Conservation (phyloP, 2,329 filamentous ascomycete genomes). For the Microthyrium microscopicum region DNA sequence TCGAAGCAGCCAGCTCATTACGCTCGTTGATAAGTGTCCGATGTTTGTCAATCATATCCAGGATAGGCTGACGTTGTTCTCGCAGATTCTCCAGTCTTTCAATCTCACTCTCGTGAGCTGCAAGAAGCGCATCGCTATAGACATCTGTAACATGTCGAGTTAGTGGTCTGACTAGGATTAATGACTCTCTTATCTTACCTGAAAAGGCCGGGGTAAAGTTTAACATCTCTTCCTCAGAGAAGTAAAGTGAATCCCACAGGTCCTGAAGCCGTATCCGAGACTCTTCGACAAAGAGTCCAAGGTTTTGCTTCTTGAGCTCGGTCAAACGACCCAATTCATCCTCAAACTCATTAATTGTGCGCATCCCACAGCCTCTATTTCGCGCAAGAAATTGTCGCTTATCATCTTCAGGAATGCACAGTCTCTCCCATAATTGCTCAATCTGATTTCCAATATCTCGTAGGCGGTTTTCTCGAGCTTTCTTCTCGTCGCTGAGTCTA, state of each 20-base stretch:
- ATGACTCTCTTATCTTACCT: conserved; percentile 12
- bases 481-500: conserved; percentile 77
- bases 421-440: conserved; percentile 76
- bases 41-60: conserved; percentile 72
- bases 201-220: conserved; percentile 95
- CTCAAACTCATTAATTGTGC: conserved; percentile 91
- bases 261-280: conserved; percentile 79
- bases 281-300: conserved; percentile 93
- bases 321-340: conserved; percentile 75
- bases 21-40: conserved; percentile 69
- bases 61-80: conserved; percentile 72
- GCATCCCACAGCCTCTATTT: conserved; percentile 79
- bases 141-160: conserved; percentile 40
- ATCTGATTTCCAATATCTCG: conserved; percentile 61
- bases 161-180: background rate
- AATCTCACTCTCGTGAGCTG: conserved; percentile 89
- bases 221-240: conserved; percentile 96
- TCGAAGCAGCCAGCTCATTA: conserved; percentile 74
- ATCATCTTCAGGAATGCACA: conserved; percentile 68
- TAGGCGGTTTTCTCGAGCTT: conserved; percentile 58
- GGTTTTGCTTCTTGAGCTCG: conserved; percentile 85
- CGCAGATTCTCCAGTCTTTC: conserved; percentile 60
- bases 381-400: conserved; percentile 70
- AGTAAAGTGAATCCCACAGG: conserved; percentile 86
- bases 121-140: conserved; percentile 86